Conservation (phyloP, 495 filamentous ascomycete genomes). For the Astrothelium macrocarpum region DNA sequence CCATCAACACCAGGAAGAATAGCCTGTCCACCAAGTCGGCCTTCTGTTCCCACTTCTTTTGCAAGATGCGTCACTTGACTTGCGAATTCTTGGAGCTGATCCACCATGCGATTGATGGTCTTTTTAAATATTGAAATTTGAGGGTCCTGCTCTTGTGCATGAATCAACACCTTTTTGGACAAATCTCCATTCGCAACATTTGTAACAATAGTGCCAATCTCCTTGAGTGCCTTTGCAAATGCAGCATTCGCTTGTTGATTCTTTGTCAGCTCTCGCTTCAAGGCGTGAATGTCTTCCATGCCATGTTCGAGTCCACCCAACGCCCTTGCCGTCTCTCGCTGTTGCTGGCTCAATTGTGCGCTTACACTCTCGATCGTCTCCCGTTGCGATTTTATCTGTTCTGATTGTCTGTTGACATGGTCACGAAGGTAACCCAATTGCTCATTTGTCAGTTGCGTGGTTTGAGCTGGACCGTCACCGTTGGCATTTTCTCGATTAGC, state of each 20-base stretch:
- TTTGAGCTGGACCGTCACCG: slow-evolving; percentile 20
- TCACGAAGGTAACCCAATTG: slow-evolving; percentile 39
- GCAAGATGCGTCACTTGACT: slow-evolving; percentile 95
- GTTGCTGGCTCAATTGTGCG: slow-evolving; percentile 38
- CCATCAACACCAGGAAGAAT: slow-evolving; percentile 90
- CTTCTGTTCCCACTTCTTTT: slow-evolving; percentile 94
- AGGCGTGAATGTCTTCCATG: slow-evolving; percentile 50
- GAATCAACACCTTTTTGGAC: slow-evolving; percentile 95
- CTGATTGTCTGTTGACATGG: slow-evolving; percentile 42
- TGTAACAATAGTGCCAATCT: slow-evolving; percentile 95
- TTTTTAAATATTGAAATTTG: slow-evolving; percentile 99
- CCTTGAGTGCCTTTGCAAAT: slow-evolving; percentile 91
- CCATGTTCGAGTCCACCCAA: slow-evolving; percentile 26
- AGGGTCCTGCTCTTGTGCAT: slow-evolving; percentile 94
- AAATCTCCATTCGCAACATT: slow-evolving; percentile 93
- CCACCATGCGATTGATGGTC: slow-evolving; percentile 98
- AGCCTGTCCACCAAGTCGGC: slow-evolving; percentile 92
- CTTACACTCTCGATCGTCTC: slow-evolving; percentile 42
- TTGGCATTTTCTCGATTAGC: slow-evolving; percentile 24
- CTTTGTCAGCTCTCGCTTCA: slow-evolving; percentile 90
- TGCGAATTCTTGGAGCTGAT: slow-evolving; percentile 94
- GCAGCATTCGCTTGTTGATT: slow-evolving; percentile 97
- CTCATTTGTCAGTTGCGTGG: slow-evolving; percentile 33
- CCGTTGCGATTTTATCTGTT: slow-evolving; percentile 49
- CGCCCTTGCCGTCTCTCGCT: slow-evolving; percentile 32